Evolutionary conservation across 1,139 yeast species (phyloP).

Genomic region (Debaryomyces singareniensis): DNA sequence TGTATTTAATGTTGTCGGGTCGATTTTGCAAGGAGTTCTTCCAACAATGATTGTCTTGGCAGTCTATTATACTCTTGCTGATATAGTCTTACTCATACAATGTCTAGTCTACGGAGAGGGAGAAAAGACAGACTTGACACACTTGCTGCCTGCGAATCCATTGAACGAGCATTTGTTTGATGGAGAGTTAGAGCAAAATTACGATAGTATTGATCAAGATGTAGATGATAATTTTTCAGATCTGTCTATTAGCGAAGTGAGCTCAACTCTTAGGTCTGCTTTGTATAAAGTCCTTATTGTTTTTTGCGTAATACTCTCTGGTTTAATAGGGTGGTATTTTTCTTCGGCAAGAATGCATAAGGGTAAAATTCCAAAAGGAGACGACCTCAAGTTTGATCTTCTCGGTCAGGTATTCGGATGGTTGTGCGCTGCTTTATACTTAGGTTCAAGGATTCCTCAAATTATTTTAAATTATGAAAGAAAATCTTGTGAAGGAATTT

Average conservation of each 20-base stretch:
- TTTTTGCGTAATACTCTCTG: slow-evolving; percentile 62
- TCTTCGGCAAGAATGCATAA: slow-evolving; percentile 37
- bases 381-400: slow-evolving; percentile 53
- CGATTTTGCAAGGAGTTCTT: slow-evolving; percentile 77
- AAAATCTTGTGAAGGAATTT: slow-evolving; percentile 88
- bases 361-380: slow-evolving; percentile 15
- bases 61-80: slow-evolving; percentile 86
- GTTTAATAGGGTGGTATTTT: slow-evolving; percentile 81
- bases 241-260: background rate
- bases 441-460: slow-evolving; percentile 90
- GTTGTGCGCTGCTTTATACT: slow-evolving; percentile 77
- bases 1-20: slow-evolving; percentile 84
- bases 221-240: slow-evolving; percentile 7
- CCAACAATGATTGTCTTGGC: slow-evolving; percentile 93
- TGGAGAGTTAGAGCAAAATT: slow-evolving; percentile 42
- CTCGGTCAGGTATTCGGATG: slow-evolving; percentile 89
- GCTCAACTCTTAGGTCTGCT: slow-evolving; percentile 16
- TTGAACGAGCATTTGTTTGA: slow-evolving; percentile 61
- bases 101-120: slow-evolving; percentile 68
- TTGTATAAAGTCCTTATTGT: slow-evolving; percentile 62
- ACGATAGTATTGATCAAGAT: slow-evolving; percentile 1
- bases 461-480: slow-evolving; percentile 74
- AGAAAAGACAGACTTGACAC: slow-evolving; percentile 57
- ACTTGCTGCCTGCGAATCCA: slow-evolving; percentile 87
- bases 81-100: slow-evolving; percentile 73